Conservation (phyloP, 768 basidiomycete genomes). For the Panaeolus papilionaceus region DNA sequence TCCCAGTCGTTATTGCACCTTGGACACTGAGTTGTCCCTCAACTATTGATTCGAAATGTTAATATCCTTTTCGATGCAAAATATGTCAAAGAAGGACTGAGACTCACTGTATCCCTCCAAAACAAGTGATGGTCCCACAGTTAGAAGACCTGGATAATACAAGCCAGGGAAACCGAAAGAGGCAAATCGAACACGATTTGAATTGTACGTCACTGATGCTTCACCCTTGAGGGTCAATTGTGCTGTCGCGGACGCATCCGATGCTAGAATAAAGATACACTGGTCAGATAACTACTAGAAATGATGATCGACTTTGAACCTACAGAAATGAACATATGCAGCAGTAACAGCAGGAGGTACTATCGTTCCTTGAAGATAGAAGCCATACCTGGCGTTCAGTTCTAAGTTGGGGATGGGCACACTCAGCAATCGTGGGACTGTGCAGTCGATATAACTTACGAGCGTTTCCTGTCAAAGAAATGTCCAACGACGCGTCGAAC, state of each 20-base stretch:
- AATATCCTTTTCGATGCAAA: background rate
- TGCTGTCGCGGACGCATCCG: conserved; percentile 25
- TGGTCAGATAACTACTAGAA: too few species aligned
- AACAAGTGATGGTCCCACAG: conserved; percentile 29
- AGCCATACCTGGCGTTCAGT: conserved; percentile 22
- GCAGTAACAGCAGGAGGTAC: conserved; percentile 24
- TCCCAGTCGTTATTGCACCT: background rate
- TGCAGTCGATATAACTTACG: conserved; percentile 7
- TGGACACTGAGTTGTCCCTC: conserved; percentile 4
- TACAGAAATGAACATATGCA: conserved; percentile 28
- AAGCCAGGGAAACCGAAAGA: conserved; percentile 33
- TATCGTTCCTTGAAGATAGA: conserved; percentile 25
- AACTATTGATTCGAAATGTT: background rate
- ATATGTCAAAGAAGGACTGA: background rate
- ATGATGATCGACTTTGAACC: background rate
- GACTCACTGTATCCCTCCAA: background rate
- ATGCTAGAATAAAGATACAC: conserved; percentile 3
- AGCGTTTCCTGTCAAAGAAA: conserved; percentile 21
- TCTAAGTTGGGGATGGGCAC: conserved; percentile 10
- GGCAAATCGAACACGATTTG: conserved; percentile 20
- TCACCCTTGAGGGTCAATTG: conserved; percentile 27
- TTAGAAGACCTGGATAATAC: conserved; percentile 32
- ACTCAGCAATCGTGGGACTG: background rate
- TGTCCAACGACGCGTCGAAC: conserved; percentile 16
- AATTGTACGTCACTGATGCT: conserved; percentile 24